Conservation (phyloP, 2,329 filamentous ascomycete genomes). For the Cladosporium velox region DNA sequence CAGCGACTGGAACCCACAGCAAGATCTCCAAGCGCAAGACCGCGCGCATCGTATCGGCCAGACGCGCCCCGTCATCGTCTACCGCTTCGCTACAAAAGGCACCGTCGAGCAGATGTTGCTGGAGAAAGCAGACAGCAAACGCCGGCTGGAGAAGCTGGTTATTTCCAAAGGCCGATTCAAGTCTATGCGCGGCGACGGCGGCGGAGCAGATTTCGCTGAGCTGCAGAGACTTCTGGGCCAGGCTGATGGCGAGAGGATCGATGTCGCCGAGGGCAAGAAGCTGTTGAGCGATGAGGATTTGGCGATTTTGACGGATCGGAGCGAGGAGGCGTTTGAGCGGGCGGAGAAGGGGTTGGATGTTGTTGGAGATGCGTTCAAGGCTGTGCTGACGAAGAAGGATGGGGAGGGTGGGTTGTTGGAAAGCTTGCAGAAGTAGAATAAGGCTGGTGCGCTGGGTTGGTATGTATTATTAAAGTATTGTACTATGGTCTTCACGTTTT, state of each 20-base stretch:
- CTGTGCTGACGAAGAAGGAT: constrained; percentile 72
- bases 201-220: constrained; percentile 50
- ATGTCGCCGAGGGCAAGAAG: constrained; percentile 59
- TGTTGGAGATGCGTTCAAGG: constrained; percentile 56
- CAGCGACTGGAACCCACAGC: constrained; percentile 91
- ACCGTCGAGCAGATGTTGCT: constrained; percentile 90
- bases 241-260: constrained; percentile 70
- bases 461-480: constrained; percentile 1
- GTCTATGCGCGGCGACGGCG: constrained; percentile 54
- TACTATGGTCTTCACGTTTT: not conserved
- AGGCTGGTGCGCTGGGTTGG: not conserved
- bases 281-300: constrained; percentile 77
- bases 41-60: constrained; percentile 94
- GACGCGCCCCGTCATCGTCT: constrained; percentile 87
- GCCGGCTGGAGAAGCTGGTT: constrained; percentile 87
- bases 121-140: constrained; percentile 85
- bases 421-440: constrained; percentile 45
- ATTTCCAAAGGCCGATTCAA: constrained; percentile 89
- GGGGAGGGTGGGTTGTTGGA: constrained; percentile 50
- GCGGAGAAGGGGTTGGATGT: constrained; percentile 79
- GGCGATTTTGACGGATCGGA: constrained; percentile 74
- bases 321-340: constrained; percentile 65
- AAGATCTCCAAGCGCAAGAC: constrained; percentile 95
- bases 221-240: constrained; percentile 48
- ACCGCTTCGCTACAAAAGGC: constrained; percentile 86